Evolutionary conservation across 768 basidiomycete species (phyloP).

Genomic region (Lentinus brumalis): DNA sequence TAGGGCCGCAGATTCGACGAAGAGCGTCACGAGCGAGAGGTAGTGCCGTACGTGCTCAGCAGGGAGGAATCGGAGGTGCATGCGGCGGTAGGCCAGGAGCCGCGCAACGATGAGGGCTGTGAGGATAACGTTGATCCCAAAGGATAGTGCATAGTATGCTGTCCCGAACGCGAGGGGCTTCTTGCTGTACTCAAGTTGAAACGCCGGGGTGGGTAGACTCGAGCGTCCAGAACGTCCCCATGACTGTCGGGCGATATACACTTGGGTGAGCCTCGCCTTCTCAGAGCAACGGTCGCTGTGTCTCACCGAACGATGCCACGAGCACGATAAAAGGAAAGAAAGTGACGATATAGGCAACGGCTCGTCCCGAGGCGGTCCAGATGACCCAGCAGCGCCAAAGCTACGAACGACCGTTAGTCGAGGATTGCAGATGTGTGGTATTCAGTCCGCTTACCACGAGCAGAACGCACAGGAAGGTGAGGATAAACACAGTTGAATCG

Average conservation of each 20-base stretch:
- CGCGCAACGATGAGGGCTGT: constrained; percentile 24
- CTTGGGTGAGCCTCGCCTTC: not conserved
- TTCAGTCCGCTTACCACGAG: constrained; percentile 36
- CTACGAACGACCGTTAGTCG: constrained; percentile 23
- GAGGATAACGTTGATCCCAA: constrained; percentile 24
- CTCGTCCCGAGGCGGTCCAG: constrained; percentile 41
- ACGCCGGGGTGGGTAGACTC: constrained; percentile 44
- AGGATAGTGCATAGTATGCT: constrained; percentile 22
- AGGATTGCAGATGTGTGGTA: not conserved
- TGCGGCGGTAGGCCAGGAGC: constrained; percentile 20
- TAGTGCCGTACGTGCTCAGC: constrained; percentile 20
- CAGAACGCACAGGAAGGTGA: constrained; percentile 44
- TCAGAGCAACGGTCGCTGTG: constrained; percentile 10
- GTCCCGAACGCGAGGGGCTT: constrained; percentile 14
- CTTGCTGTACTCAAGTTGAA: constrained; percentile 34
- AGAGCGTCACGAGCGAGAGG: constrained; percentile 18
- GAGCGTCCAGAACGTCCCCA: constrained; percentile 47
- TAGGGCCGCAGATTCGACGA: constrained; percentile 30
- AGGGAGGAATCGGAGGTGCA: not conserved
- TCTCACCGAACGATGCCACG: constrained; percentile 43
- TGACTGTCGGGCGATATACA: constrained; percentile 25
- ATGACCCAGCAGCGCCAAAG: constrained; percentile 52
- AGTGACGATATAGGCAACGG: constrained; percentile 35
- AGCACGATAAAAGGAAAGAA: constrained; percentile 40
- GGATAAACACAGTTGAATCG: constrained; percentile 41